A percentile compares a stretch with the other conserved stretches of the same genome.
Conservation (phyloP, 1,284 basidiomycete species). For the Austroboletus niveus region DNA sequence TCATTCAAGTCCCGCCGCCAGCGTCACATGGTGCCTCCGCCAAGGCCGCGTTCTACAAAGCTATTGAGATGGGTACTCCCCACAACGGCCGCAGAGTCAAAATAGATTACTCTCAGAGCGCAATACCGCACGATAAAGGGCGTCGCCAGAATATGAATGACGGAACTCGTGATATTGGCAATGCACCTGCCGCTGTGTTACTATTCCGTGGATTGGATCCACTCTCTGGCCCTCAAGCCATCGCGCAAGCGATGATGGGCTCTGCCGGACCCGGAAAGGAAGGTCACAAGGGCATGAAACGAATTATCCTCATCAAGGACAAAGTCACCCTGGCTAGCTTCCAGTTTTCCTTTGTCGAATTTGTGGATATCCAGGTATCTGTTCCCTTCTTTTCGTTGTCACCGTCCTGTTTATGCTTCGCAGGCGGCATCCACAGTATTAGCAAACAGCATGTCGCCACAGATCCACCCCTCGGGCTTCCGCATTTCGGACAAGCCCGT, state of each 20-base stretch:
- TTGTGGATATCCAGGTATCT: slow-evolving; percentile 74
- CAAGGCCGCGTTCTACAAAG: slow-evolving; percentile 64
- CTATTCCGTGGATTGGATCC: slow-evolving; percentile 87
- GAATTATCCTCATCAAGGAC: slow-evolving; percentile 86
- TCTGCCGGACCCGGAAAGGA: slow-evolving; percentile 66
- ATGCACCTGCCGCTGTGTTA: slow-evolving; percentile 73
- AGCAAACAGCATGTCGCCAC: slow-evolving; percentile 76
- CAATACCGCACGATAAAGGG: slow-evolving; percentile 64
- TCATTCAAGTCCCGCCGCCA: slow-evolving; percentile 81
- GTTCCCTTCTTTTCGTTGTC: background rate
- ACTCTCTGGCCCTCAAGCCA: slow-evolving; percentile 81
- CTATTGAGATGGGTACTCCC: slow-evolving; percentile 60
- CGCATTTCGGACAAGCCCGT: slow-evolving; percentile 83
- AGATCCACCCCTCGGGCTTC: slow-evolving; percentile 84
- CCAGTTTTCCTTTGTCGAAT: slow-evolving; percentile 92
- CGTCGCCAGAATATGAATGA: slow-evolving; percentile 74
- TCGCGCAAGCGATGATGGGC: slow-evolving; percentile 72
- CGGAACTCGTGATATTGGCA: slow-evolving; percentile 91
- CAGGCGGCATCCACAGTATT: slow-evolving; percentile 74
- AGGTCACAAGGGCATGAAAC: slow-evolving; percentile 79
- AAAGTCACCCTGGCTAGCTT: slow-evolving; percentile 79
- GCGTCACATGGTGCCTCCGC: slow-evolving; percentile 77
- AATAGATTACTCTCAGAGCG: slow-evolving; percentile 87
- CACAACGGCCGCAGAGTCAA: slow-evolving; percentile 79
- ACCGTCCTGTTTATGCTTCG: slow-evolving; percentile 12